Base-by-base conservation (phyloP, 495 filamentous ascomycete genomes). In the Podospora bellae-mahoneyi region DNA sequence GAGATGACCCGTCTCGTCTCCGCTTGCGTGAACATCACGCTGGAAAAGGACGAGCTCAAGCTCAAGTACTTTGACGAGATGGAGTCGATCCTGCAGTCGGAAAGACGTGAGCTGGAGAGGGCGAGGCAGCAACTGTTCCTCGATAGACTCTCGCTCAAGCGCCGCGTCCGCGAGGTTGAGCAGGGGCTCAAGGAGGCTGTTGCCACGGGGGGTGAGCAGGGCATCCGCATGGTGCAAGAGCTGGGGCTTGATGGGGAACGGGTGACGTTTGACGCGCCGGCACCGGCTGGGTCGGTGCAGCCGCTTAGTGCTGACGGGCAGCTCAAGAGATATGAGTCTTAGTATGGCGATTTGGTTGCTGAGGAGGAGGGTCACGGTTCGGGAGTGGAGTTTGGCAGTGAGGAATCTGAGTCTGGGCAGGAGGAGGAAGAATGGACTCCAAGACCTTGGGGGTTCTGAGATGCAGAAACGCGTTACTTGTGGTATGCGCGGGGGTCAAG, bases 31-130 rank as follows among this genome's bases (percentile, higher is more conserved):
- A 97, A 97, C 76, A 81, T 92, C 18, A 92, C 90, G 19, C 84
- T 97, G 32, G 86, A 92, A 73, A 94, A 94, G 77, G 85, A 93
- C 75, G 90, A 94, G 74, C 82, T 93, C 65, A 94, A 94, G 82
- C 83, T 95, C 62, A 87, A 90, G 72, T 96, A 97, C 75, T 99
- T 99, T 83, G 90, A 91, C 72, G 96, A 98, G 80, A 92, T 99
- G 86, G 95, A 99, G 74, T 83, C 89, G 61, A 89, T 97, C 65
- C 83, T 97, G 62, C 91, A 96, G 71, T 91, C 93, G 3, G 96
- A 99, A 80, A 89, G 94, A 62, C 87, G 93, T 54, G 96, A 99
- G 77, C 84, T 99, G 2, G 95, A 98, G 79, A 85, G 93, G 62
- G 91, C 90, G 3, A 87, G 95, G 15, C 93, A 97, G 77, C 92